Evolutionary conservation across 192 early-diverging fungal genomes (phyloP), one percentile per base, ranked within the genome.

Genomic region (Entomortierella parvispora): DNA sequence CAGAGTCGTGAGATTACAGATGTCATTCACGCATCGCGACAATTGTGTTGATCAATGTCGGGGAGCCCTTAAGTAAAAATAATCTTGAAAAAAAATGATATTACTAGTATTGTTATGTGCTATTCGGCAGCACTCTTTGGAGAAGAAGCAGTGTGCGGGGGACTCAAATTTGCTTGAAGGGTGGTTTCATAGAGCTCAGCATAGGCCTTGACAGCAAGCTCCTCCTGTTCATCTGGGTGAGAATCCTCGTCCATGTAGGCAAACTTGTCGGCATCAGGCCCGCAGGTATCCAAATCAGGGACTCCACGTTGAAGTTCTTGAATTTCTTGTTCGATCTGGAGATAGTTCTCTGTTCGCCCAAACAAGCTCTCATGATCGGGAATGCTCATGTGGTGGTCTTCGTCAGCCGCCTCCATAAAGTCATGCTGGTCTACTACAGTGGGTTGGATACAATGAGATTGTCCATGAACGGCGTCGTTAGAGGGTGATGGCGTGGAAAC

Each of bases 361-460:
- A 76, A 76, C 26, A 76, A 32, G 28, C 56, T 61, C 28, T 61
- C 71, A 12, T 75, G 71, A 31, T 75, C 71, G 28, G 71, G 71
- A 33, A 66, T 23, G 6, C 23, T 64, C 69, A 71, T 68, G 29
- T 51, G 46, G 15, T 71, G 69, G 28, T 64, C 69, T 15, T 32
- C 18, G 18, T 64, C 55, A 1, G 44, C 60, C 17, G 55, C 25
- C 43, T 34, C 55, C 9, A 14, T 53, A 50, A 29, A 7, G 33
- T 25, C 33, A 62, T 9, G 33, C 2, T 1, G 2, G 31, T 0
- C 15, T 54, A 50, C 7, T 49, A 42, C 14, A 40, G 18, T 0
- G 51, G 60, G 37, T 40, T 40, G 37, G 37, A 40, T 52, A 9
- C 25, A 52, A 29, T 15, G 12, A 25, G 28, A 29, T 20, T 26